Conservation (phyloP, 495 filamentous ascomycete genomes). For the Aspergillus indologenus region DNA sequence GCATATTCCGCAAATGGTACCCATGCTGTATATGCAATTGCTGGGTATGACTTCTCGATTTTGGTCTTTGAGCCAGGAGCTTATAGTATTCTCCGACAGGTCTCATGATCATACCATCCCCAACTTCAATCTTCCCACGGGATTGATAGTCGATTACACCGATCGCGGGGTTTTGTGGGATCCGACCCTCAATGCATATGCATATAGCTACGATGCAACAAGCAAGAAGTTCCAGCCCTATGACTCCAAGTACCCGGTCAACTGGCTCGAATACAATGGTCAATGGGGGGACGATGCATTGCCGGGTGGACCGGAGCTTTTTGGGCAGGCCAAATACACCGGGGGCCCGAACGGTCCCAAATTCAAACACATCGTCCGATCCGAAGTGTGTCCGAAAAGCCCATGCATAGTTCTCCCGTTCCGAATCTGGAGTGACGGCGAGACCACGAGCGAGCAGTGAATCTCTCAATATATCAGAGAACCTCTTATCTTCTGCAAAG, state of each 20-base stretch:
- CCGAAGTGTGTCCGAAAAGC: conserved; percentile 40
- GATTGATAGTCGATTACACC: conserved; percentile 61
- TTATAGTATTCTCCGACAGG: conserved; percentile 19
- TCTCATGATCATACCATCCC: conserved; percentile 62
- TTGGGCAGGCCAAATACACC: conserved; percentile 47
- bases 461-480: background rate
- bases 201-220: conserved; percentile 44
- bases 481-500: too few relatives aligned
- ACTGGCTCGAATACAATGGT: conserved; percentile 53
- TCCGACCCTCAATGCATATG: conserved; percentile 47
- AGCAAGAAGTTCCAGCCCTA: conserved; percentile 43
- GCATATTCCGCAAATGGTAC: conserved; percentile 55
- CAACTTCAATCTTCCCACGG: conserved; percentile 57
- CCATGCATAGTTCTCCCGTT: conserved; percentile 38
- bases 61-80: background rate
- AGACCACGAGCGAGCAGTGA: conserved; percentile 1
- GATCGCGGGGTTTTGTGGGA: conserved; percentile 56
- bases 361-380: conserved; percentile 50
- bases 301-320: conserved; percentile 47
- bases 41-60: conserved; percentile 33
- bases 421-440: conserved; percentile 20
- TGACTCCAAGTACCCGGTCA: conserved; percentile 37
- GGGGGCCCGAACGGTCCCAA: conserved; percentile 55
- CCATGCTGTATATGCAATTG: conserved; percentile 57
- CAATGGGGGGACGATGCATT: conserved; percentile 59